These are phyloP conservation scores for Scedosporium dehoogii DNA, from an alignment of 2,329 filamentous ascomycete genomes.

Conservation along the genomic window DNA sequence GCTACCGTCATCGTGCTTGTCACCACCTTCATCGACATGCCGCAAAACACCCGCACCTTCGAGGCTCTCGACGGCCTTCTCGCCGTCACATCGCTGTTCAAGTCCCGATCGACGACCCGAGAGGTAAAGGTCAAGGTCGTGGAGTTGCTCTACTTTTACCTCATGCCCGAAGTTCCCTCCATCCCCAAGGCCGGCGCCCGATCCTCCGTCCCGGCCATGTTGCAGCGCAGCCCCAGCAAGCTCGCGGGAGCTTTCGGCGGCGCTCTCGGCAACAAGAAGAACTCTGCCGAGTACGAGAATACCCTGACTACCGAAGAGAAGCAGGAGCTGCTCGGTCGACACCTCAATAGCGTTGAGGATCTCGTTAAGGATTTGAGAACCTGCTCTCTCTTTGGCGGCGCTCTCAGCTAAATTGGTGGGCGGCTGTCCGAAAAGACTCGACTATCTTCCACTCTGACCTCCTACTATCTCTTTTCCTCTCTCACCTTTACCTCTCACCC, in stretches of 20 bases:
- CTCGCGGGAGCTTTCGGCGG: constrained; percentile 46
- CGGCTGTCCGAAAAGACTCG: neutral
- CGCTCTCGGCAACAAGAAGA: constrained; percentile 17
- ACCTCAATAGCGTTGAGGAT: constrained; percentile 75
- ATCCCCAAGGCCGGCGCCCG: constrained; percentile 38
- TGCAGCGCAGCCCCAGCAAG: constrained; percentile 62
- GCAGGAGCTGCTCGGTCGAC: constrained; percentile 64
- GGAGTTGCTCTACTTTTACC: constrained; percentile 96
- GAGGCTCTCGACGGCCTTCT: constrained; percentile 86
- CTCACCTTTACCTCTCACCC: constrained; percentile 4
- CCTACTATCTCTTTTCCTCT: constrained; percentile 5
- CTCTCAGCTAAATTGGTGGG: constrained; percentile 21
- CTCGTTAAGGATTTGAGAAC: constrained; percentile 76
- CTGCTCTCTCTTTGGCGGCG: constrained; percentile 63
- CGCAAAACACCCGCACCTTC: constrained; percentile 82
- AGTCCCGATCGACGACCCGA: constrained; percentile 71
- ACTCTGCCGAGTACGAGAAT: constrained; percentile 21
- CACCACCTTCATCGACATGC: constrained; percentile 75
- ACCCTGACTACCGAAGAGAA: constrained; percentile 72
- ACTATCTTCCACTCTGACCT: neutral
- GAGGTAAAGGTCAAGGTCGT: constrained; percentile 94
- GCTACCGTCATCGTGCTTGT: constrained; percentile 85
- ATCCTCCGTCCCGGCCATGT: constrained; percentile 37
- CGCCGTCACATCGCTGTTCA: constrained; percentile 87
- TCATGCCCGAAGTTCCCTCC: constrained; percentile 77